Percentiles rank a stretch among this genome's conserved stretches.
phyloP scores from a whole-genome alignment of 176 grass and related monocot genomes.

The Thinopyrum elongatum region DNA sequence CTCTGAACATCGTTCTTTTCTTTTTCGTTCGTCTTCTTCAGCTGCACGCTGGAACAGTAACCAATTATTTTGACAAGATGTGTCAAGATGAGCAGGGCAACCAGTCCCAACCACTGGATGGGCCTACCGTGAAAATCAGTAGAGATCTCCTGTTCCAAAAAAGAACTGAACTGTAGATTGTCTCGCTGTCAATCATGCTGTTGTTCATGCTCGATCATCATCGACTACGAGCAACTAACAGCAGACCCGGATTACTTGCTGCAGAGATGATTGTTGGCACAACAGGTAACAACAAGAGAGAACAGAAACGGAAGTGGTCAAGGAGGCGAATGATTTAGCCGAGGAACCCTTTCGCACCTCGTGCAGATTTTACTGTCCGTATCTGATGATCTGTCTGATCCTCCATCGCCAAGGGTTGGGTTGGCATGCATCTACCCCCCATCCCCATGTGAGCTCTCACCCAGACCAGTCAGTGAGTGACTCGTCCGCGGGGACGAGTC shows the following conservation, averaged over 20 bases:
- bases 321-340: slow-evolving; percentile 27
- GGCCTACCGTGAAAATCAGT: background rate
- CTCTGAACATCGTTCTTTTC: background rate
- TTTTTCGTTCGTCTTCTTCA: background rate
- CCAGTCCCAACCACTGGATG: slow-evolving; percentile 20
- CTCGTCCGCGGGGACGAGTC: background rate
- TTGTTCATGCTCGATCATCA: background rate
- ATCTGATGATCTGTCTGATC: background rate
- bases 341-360: slow-evolving; percentile 17
- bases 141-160: background rate
- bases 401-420: slow-evolving; percentile 5
- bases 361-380: slow-evolving; percentile 33
- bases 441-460: background rate
- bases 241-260: background rate
- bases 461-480: background rate
- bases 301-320: background rate
- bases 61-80: slow-evolving; percentile 52
- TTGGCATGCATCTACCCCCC: slow-evolving; percentile 33
- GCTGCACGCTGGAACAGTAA: slow-evolving; percentile 11
- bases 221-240: background rate
- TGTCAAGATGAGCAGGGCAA: slow-evolving; percentile 24
- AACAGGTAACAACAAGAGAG: background rate
- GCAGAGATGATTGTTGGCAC: too few species aligned
- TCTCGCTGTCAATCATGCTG: background rate
- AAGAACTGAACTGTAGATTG: background rate